Percentiles rank a stretch among this genome's conserved stretches.
phyloP scores from a whole-genome alignment of 305 asterid species.

The Plantago coronopus region DNA sequence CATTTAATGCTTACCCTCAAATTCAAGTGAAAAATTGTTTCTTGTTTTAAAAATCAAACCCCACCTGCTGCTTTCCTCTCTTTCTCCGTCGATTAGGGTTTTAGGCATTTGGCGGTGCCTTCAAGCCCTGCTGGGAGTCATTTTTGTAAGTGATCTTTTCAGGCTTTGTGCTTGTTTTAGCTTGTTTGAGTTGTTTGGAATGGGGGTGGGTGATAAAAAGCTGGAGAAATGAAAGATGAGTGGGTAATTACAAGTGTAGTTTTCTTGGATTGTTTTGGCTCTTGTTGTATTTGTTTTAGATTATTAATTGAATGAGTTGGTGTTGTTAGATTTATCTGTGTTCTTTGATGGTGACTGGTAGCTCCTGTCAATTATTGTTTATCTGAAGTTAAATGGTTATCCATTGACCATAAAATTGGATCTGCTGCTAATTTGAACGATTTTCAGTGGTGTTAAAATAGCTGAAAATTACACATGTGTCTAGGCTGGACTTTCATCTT shows the following conservation, averaged over 20 bases:
- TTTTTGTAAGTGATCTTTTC: not conserved
- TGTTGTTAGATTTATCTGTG: not conserved
- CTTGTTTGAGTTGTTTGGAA: not conserved
- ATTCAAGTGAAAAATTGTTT: conserved; percentile 2
- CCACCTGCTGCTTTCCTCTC: no score
- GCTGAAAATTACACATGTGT: no score
- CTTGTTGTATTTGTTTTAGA: not conserved
- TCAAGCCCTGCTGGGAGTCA: conserved; percentile 2
- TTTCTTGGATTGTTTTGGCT: not conserved
- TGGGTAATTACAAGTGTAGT: not conserved
- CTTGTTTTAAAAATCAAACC: not conserved
- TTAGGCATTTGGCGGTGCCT: not conserved
- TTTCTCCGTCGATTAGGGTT: not conserved
- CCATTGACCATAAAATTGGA: not conserved
- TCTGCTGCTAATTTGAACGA: not conserved
- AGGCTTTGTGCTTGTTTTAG: not conserved
- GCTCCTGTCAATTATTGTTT: not conserved
- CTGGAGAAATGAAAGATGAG: not conserved
- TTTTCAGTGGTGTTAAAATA: no score
- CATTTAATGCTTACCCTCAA: conserved; percentile 6
- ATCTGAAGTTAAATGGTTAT: not conserved
- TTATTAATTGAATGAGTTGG: not conserved
- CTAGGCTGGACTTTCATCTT: not conserved
- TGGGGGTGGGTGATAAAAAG: not conserved
- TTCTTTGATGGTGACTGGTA: not conserved